Percentiles rank a stretch among this genome's conserved stretches.
These are phyloP conservation scores for Lichina pygmaea DNA, from an alignment of 495 filamentous ascomycete species.

Conservation along the genomic window DNA sequence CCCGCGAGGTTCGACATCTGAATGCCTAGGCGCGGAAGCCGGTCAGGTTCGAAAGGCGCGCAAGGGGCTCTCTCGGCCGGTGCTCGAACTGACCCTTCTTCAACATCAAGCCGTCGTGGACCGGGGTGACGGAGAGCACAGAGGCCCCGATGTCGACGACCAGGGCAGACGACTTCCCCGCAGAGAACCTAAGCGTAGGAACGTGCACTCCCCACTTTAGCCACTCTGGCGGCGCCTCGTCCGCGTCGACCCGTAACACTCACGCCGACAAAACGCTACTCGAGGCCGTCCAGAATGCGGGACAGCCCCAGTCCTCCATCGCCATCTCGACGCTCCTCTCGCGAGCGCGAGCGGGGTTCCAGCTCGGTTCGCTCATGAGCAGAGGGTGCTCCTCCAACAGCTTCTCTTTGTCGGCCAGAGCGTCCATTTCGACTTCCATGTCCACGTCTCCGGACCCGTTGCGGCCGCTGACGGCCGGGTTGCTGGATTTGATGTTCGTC, in stretches of 20 bases:
- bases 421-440: slow-evolving; percentile 36
- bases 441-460: slow-evolving; percentile 34
- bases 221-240: background rate
- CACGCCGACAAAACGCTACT: slow-evolving; percentile 38
- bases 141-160: slow-evolving; percentile 84
- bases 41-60: background rate
- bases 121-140: slow-evolving; percentile 67
- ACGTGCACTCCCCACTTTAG: background rate
- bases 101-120: slow-evolving; percentile 83
- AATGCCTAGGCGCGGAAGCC: slow-evolving; percentile 21
- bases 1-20: slow-evolving; percentile 64
- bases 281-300: slow-evolving; percentile 72
- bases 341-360: slow-evolving; percentile 65
- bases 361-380: slow-evolving; percentile 80
- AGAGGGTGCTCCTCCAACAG: slow-evolving; percentile 69
- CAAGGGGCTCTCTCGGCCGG: background rate
- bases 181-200: slow-evolving; percentile 32
- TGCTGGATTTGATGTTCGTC: slow-evolving; percentile 32
- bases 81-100: slow-evolving; percentile 26
- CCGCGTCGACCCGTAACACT: slow-evolving; percentile 6
- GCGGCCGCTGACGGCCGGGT: slow-evolving; percentile 44
- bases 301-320: slow-evolving; percentile 85
- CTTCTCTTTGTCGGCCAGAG: slow-evolving; percentile 41
- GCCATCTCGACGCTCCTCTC: slow-evolving; percentile 83
- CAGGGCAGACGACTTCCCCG: slow-evolving; percentile 74